A percentile compares a stretch with the other conserved stretches of the same genome.
phyloP scores from a whole-genome alignment of 805 yeast species.

The Wickerhamiella parazyma region DNA sequence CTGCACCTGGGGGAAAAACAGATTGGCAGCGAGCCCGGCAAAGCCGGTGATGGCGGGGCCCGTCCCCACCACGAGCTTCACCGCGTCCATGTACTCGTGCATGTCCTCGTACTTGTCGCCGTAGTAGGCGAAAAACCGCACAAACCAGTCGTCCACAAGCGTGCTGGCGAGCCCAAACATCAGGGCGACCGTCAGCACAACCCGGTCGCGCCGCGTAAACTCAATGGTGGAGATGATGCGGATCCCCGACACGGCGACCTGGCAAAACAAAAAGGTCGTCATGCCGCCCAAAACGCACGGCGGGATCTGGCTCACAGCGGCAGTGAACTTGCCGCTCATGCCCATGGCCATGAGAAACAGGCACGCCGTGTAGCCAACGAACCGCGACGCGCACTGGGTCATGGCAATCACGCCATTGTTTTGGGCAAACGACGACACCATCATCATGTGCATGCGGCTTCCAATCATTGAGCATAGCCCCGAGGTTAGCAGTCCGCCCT shows the following conservation, averaged over 20 bases:
- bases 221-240: slow-evolving; percentile 39
- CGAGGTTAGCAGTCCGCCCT: slow-evolving; percentile 83
- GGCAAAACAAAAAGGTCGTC: slow-evolving; percentile 58
- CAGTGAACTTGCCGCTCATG: slow-evolving; percentile 67
- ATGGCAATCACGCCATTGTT: slow-evolving; percentile 84
- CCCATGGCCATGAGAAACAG: slow-evolving; percentile 75
- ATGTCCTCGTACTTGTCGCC: slow-evolving; percentile 39
- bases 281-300: slow-evolving; percentile 71
- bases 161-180: slow-evolving; percentile 53
- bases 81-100: slow-evolving; percentile 50
- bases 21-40: slow-evolving; percentile 46
- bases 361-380: slow-evolving; percentile 65
- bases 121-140: slow-evolving; percentile 44
- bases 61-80: slow-evolving; percentile 55
- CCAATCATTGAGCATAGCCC: slow-evolving; percentile 66
- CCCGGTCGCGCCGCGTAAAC: slow-evolving; percentile 58
- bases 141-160: slow-evolving; percentile 50
- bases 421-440: slow-evolving; percentile 83
- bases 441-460: slow-evolving; percentile 65
- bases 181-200: slow-evolving; percentile 49
- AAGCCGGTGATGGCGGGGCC: slow-evolving; percentile 63
- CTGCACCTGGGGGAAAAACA: slow-evolving; percentile 43
- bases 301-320: slow-evolving; percentile 70
- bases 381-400: slow-evolving; percentile 78
- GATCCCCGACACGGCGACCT: slow-evolving; percentile 61